phyloP scores from a whole-genome alignment of 1,139 yeast genomes.

The Zygosaccharomyces sapae region DNA sequence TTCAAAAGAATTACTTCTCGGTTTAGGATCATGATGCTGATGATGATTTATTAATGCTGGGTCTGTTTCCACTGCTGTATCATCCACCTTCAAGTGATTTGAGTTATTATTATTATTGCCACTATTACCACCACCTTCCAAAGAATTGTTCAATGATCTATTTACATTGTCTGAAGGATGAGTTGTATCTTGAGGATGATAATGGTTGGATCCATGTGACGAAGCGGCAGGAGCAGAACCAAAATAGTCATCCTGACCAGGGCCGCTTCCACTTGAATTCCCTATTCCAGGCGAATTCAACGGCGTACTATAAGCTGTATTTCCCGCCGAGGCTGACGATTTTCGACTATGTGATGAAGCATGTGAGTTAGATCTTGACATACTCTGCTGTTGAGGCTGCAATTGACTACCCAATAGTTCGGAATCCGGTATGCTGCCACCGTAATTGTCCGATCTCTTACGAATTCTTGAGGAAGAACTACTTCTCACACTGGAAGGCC shows the following conservation, averaged over 20 bases:
- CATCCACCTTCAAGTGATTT: constrained; percentile 1
- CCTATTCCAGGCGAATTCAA: constrained; percentile 32
- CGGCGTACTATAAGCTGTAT: constrained; percentile 33
- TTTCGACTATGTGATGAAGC: constrained; percentile 34
- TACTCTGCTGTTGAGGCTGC: no score
- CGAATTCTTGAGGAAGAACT: constrained; percentile 21
- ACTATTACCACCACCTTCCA: background rate
- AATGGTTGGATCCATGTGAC: background rate
- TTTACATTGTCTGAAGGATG: background rate
- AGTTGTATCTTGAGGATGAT: constrained; percentile 1
- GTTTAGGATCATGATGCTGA: background rate
- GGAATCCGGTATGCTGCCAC: constrained; percentile 5
- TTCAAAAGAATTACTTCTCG: constrained; percentile 11
- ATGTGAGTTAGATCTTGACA: constrained; percentile 23
- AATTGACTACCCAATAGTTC: constrained; percentile 8
- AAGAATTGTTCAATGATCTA: background rate
- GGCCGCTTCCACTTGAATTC: constrained; percentile 8
- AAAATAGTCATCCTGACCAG: constrained; percentile 21
- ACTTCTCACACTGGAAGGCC: constrained; percentile 26
- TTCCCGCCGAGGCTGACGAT: constrained; percentile 30
- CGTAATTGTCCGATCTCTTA: constrained; percentile 20
- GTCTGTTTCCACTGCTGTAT: constrained; percentile 6
- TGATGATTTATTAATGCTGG: background rate
- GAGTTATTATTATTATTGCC: background rate
- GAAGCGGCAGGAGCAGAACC: constrained; percentile 6